phyloP scores from a whole-genome alignment of 129 eudicot genomes.

The Glebionis coronaria region DNA sequence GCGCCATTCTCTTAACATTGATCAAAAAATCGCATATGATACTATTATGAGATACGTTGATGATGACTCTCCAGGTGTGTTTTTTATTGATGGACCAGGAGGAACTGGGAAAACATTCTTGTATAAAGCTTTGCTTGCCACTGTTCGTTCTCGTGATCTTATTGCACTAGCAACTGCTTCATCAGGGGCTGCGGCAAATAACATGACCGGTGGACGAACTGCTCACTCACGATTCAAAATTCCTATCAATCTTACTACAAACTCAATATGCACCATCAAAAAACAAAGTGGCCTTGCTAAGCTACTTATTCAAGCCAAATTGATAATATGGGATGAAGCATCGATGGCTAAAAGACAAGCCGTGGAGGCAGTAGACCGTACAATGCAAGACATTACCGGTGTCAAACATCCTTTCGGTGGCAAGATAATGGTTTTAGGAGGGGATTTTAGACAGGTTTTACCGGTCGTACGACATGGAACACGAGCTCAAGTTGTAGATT shows the following conservation, averaged over 20 bases:
- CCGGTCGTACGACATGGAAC: neutral
- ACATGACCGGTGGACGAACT: neutral
- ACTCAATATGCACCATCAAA: neutral
- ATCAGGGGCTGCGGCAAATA: neutral
- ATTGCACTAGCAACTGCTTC: conserved; percentile 7
- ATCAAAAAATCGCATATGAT: neutral
- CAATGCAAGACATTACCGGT: neutral
- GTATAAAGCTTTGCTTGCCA: neutral
- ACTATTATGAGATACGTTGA: neutral
- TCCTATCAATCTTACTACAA: neutral
- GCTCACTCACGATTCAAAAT: conserved; percentile 6
- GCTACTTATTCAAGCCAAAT: neutral
- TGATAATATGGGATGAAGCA: neutral
- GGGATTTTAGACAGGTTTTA: neutral
- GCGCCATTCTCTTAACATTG: neutral
- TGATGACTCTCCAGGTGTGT: neutral
- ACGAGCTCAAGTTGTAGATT: neutral
- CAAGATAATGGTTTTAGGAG: neutral
- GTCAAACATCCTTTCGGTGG: neutral
- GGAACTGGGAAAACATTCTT: neutral
- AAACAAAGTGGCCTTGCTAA: neutral
- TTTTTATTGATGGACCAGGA: no score
- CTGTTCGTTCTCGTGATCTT: neutral
- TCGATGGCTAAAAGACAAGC: neutral
- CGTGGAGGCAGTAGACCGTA: neutral